A percentile compares a stretch with the other conserved stretches of the same genome.
phyloP scores from a whole-genome alignment of 2,329 filamentous ascomycete species.

The Arthrobotrys conoides region DNA sequence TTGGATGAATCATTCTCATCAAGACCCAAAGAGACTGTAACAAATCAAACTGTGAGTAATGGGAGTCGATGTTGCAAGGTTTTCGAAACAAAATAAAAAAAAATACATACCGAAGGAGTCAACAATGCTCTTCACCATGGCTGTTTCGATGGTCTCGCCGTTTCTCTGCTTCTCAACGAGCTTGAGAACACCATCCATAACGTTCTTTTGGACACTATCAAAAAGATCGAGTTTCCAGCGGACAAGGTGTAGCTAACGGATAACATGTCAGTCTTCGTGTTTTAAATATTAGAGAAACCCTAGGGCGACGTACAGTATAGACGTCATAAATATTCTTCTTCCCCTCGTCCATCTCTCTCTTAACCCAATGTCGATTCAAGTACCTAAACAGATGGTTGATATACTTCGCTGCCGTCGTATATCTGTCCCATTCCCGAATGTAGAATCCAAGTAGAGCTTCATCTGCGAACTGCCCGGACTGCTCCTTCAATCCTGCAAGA shows the following conservation, averaged over 20 bases:
- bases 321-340: conserved; percentile 99
- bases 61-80: neutral
- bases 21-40: conserved; percentile 83
- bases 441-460: conserved; percentile 93
- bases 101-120: conserved; percentile 82
- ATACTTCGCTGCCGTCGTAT: conserved; percentile 95
- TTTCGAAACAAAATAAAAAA: neutral
- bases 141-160: conserved; percentile 96
- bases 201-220: conserved; percentile 82
- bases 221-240: conserved; percentile 96
- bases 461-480: conserved; percentile 85
- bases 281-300: neutral
- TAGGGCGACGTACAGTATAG: conserved; percentile 75
- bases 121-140: conserved; percentile 96
- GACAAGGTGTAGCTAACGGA: conserved; percentile 79
- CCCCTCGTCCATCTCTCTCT: conserved; percentile 97
- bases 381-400: conserved; percentile 98
- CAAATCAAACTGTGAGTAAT: conserved; percentile 14
- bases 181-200: conserved; percentile 95
- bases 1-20: conserved; percentile 94
- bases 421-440: conserved; percentile 95
- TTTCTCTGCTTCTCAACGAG: conserved; percentile 97
- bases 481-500: conserved; percentile 73
- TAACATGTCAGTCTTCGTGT: neutral
- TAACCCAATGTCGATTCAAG: conserved; percentile 98